These are phyloP conservation scores for Delphinella strobiligena DNA, from an alignment of 2,329 filamentous ascomycete genomes.

Conservation along the genomic window DNA sequence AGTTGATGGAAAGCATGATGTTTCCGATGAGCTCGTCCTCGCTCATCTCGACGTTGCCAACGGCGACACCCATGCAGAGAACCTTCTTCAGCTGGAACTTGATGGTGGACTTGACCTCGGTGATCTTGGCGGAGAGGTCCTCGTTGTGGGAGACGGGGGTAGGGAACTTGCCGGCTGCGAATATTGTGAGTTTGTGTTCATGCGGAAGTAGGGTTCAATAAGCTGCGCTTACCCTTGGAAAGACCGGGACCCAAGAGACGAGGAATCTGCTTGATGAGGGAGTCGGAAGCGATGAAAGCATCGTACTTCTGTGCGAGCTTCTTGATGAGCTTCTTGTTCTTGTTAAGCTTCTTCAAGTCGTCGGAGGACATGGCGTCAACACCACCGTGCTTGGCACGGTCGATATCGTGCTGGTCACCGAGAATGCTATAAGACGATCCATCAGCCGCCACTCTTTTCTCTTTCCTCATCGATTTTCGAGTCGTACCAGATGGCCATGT, in stretches of 20 bases:
- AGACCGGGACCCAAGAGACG: conserved; percentile 98
- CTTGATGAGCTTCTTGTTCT: conserved; percentile 99
- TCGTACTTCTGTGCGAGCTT: conserved; percentile 70
- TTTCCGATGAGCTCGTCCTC: conserved; percentile 93
- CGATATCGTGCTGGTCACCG: conserved; percentile 95
- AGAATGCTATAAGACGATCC: conserved; percentile 48
- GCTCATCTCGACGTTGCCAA: conserved; percentile 95
- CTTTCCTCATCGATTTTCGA: conserved; percentile 1
- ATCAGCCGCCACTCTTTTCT: conserved; percentile 16
- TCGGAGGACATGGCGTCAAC: conserved; percentile 97
- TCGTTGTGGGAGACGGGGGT: conserved; percentile 95
- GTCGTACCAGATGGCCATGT: conserved; percentile 70
- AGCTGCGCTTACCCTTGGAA: conserved; percentile 62
- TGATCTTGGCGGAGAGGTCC: conserved; percentile 89
- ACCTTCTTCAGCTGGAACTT: conserved; percentile 99
- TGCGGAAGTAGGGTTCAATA: neutral
- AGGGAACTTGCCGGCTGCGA: conserved; percentile 93
- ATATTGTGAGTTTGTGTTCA: conserved; percentile 16
- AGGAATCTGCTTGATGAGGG: conserved; percentile 98
- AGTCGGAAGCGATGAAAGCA: conserved; percentile 92
- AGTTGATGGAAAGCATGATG: conserved; percentile 99
- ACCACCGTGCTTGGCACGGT: conserved; percentile 98
- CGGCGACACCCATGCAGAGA: conserved; percentile 97
- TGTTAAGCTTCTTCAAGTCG: conserved; percentile 99
- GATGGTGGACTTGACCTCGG: conserved; percentile 99